Evolutionary conservation across 495 filamentous ascomycete genomes (phyloP).

Genomic region (Durotheca rogersii): DNA sequence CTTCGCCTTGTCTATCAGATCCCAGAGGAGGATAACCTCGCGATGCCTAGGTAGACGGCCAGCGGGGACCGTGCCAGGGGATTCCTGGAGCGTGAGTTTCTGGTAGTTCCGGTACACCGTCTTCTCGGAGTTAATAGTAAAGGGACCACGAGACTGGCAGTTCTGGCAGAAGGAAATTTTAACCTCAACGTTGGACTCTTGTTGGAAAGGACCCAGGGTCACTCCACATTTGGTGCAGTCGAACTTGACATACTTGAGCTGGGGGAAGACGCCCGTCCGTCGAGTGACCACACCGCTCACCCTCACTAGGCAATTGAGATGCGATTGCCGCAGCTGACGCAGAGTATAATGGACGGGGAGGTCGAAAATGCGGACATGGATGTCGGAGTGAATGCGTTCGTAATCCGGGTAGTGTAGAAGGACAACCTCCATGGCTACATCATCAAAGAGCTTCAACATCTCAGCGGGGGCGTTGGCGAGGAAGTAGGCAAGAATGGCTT

Average conservation of each 20-base stretch:
- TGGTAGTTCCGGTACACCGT: conserved; percentile 99
- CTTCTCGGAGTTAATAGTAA: conserved; percentile 94
- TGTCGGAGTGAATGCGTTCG: conserved; percentile 94
- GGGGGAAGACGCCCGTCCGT: conserved; percentile 95
- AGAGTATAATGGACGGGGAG: conserved; percentile 95
- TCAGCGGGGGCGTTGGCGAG: conserved; percentile 92
- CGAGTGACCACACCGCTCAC: conserved; percentile 95
- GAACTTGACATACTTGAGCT: conserved; percentile 97
- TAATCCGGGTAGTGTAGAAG: conserved; percentile 96
- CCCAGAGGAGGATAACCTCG: conserved; percentile 94
- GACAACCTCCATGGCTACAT: conserved; percentile 93
- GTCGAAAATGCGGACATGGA: conserved; percentile 95
- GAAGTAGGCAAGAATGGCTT: conserved; percentile 97
- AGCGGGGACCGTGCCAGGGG: conserved; percentile 93
- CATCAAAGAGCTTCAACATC: conserved; percentile 93
- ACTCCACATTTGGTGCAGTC: conserved; percentile 91
- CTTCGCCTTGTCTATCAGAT: conserved; percentile 95
- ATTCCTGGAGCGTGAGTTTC: conserved; percentile 95
- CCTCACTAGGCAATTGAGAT: conserved; percentile 94
- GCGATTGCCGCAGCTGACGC: conserved; percentile 91
- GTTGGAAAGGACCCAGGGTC: conserved; percentile 93
- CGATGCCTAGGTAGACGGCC: conserved; percentile 93
- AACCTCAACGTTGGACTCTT: conserved; percentile 94
- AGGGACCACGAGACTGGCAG: conserved; percentile 94
- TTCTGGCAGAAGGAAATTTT: conserved; percentile 96